Evolutionary conservation across 2,329 filamentous ascomycete species (phyloP).

Genomic region (Colletotrichum sp.): DNA sequence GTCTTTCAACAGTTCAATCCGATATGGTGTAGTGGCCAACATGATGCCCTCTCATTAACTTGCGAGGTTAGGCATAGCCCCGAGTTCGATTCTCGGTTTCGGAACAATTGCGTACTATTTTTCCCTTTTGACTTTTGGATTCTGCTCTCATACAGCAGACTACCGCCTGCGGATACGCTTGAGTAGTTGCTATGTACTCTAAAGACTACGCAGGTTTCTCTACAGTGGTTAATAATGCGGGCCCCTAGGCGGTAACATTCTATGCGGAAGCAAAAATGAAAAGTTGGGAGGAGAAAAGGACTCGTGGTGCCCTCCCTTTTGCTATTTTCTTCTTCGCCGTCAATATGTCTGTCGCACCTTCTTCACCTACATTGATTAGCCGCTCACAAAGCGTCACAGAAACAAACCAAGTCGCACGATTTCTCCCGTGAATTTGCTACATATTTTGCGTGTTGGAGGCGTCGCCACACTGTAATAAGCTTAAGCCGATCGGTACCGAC

Average conservation of each 20-base stretch:
- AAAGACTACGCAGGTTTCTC: fast-evolving
- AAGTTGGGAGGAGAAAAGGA: not conserved
- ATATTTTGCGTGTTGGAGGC: not conserved
- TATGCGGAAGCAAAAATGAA: not conserved
- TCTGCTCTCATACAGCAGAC: not conserved
- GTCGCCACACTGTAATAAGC: not conserved
- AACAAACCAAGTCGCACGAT: not conserved
- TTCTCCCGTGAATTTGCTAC: not conserved
- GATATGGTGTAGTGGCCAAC: conserved; percentile 23
- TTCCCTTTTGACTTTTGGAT: fast-evolving
- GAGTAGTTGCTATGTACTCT: not conserved
- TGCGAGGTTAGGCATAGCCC: conserved; percentile 16
- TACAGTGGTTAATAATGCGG: not conserved
- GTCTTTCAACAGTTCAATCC: not conserved
- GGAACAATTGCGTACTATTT: not conserved
- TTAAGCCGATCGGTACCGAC: not conserved
- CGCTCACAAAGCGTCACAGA: fast-evolving
- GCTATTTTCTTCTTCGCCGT: not conserved
- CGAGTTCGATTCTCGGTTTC: conserved; percentile 21
- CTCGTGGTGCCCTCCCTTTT: not conserved
- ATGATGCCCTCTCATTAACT: conserved; percentile 17
- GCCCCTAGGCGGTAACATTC: too few relatives aligned
- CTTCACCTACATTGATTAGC: not conserved
- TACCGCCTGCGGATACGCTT: not conserved
- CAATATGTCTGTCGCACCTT: not conserved